Conservation (phyloP, 306 rosid species). For the Acacia melanoxylon region DNA sequence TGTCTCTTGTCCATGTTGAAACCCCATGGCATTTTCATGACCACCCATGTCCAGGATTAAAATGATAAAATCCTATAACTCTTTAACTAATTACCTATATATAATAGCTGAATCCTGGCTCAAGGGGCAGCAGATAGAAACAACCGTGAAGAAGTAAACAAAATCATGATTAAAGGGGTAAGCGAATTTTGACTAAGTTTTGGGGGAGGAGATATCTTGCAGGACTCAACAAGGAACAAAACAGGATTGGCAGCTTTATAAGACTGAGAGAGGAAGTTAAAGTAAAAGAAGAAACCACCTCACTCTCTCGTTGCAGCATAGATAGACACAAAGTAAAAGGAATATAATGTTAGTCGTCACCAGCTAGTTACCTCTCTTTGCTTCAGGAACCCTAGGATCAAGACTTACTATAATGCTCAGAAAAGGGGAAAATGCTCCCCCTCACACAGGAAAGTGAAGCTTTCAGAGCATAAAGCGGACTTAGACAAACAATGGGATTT, state of each 20-base stretch:
- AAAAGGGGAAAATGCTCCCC: constrained; percentile 35
- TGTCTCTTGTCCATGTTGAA: constrained; percentile 47
- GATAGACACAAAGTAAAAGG: constrained; percentile 58
- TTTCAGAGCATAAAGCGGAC: constrained; percentile 79
- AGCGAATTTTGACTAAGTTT: constrained; percentile 60
- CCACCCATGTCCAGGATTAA: constrained; percentile 55
- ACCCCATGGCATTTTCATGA: constrained; percentile 57
- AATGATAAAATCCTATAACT: constrained; percentile 27
- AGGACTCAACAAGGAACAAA: constrained; percentile 70
- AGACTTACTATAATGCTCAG: constrained; percentile 40
- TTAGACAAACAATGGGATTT: constrained; percentile 62
- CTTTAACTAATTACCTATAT: constrained; percentile 17
- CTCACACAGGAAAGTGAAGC: constrained; percentile 75
- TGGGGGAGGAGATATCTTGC: constrained; percentile 56
- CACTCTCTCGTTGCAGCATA: constrained; percentile 43
- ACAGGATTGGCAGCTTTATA: constrained; percentile 66
- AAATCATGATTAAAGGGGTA: constrained; percentile 43
- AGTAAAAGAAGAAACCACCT: constrained; percentile 66
- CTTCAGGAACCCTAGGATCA: constrained; percentile 51
- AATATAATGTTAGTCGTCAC: constrained; percentile 56
- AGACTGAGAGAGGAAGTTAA: constrained; percentile 51
- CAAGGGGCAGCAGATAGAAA: constrained; percentile 19
- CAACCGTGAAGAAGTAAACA: constrained; percentile 35
- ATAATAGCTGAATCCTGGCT: constrained; percentile 25
- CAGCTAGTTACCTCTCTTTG: constrained; percentile 34